Percentiles rank a stretch among this genome's conserved stretches.
These are phyloP conservation scores for Aspergillus aculeatinus DNA, from an alignment of 2,329 filamentous ascomycete genomes.

Conservation along the genomic window DNA sequence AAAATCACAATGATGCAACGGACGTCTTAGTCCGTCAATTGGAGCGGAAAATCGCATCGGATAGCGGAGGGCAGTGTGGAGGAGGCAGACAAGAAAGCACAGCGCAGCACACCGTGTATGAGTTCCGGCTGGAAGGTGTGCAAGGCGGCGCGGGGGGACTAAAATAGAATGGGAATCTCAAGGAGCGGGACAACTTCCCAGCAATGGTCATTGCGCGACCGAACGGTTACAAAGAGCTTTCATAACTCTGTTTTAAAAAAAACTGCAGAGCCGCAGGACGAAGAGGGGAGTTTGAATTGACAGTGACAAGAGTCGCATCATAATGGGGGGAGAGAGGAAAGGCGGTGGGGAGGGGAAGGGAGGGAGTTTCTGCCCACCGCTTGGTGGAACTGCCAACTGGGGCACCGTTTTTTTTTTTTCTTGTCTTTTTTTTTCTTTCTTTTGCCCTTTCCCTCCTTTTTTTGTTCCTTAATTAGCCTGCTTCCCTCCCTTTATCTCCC, in stretches of 20 bases:
- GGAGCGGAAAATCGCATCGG: constrained; percentile 26
- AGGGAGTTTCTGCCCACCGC: constrained; percentile 11
- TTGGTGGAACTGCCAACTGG: not conserved
- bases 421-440: not conserved
- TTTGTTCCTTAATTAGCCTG: not conserved
- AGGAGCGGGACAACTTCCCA: constrained; percentile 24
- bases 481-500: not conserved
- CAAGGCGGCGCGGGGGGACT: constrained; percentile 6
- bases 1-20: constrained; percentile 22
- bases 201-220: constrained; percentile 17
- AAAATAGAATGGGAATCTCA: constrained; percentile 12
- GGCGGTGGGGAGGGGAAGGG: constrained; percentile 17
- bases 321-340: constrained; percentile 14
- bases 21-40: constrained; percentile 24
- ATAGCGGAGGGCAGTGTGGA: constrained; percentile 12
- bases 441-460: not conserved
- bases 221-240: constrained; percentile 1
- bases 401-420: not conserved
- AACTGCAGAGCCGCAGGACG: not conserved
- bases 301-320: constrained; percentile 9
- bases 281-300: not conserved
- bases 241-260: not conserved
- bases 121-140: not conserved
- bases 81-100: not conserved
- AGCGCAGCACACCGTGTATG: too few relatives aligned